Base-by-base conservation (phyloP, 2,329 filamentous ascomycete genomes). In the Emericellopsis cladophorae region DNA sequence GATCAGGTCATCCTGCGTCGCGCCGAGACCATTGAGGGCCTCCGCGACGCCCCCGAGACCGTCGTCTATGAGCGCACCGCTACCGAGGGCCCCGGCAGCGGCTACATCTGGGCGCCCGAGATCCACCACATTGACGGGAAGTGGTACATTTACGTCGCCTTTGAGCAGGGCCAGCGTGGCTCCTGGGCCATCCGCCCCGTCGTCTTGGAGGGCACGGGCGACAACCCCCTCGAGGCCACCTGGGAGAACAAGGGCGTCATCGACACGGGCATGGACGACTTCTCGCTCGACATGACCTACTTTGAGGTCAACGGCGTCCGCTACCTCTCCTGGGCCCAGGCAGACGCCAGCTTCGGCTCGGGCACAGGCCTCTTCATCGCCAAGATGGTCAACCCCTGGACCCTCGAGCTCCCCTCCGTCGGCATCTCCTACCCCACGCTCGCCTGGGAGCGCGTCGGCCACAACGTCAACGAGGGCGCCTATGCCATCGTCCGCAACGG, bases 141-240 rank as follows among this genome's bases (percentile, higher is more conserved):
- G 18, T 76, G 72, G 72, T 76, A 72, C 51, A 59, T 74, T 44
- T 74, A 74, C 52, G 46, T 68, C 60, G 50, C 66, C 56, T 4
- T 55, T 1, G 54, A 52, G 10, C 46, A 49, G 4, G 41, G n/a
- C 11, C 41, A 36, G 5, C 22, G 26, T 21, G 36, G 29, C 8
- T 37, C 40, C 10, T 47, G 45, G 45, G 21, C 32, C 31, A 54
- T 54, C 40, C 49, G 54, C 9, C 44, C 51, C 9, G 51, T 50
- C 21, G 53, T 57, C 12, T 45, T 57, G 9, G 53, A 56, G 31
- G 52, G 53, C n/a, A 49, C 49, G 1, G 54, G 54, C 37, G 42
- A 44, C 26, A 49, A 56, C 38, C 52, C 54, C 0, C 42, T 54
- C 9, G 48, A 49, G 4, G 53, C 54, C 4, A 45, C 26, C 7